Evolutionary conservation across 106 monocot genomes (phyloP), one percentile per base, ranked within the genome.

Genomic region (Apostasia shenzhenica): DNA sequence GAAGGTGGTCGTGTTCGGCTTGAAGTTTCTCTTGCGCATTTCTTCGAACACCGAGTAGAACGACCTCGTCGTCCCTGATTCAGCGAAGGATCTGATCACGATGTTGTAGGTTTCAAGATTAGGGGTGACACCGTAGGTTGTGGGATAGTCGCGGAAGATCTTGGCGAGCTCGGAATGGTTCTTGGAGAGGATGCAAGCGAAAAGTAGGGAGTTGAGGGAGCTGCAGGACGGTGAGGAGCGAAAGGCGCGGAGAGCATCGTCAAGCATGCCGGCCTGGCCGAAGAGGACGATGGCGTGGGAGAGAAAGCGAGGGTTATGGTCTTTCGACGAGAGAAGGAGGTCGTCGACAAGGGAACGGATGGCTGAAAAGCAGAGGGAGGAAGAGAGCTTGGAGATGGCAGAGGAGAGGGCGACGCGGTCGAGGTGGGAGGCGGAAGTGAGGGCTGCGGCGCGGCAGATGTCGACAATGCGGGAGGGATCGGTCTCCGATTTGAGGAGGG

Each of bases 181-280:
- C 4, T 77, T 68, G 50, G 88, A 59, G 48, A 95, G 61, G 61
- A 95, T 70, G 73, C 75, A 72, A 42, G 91, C 83, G 59, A 91
- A 83, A 67, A 95, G 88, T 66, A 91, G 81, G 63, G 95, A 71
- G 68, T 95, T 95, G 73, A 95, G 84, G 69, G 85, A 52, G 10
- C 60, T 50, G 26, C 67, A 48, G 12, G 83, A 77, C 9, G 83
- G 79, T 6, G n/a, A 38, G 51, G 62, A 14, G 0, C 48, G 46
- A 78, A 95, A 89, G 59, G 78, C 38, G 59, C 63, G 72, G 69
- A 86, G 6, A 72, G 95, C 88, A 69, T 91, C 91, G 40, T 88
- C 82, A 51, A 89, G 72, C 57, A 95, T 63, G 55, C 80, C 73
- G 8, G 84, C 86, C 67, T 92, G 88, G 57, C 88, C 94, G 69